A percentile compares a stretch with the other conserved stretches of the same genome.
phyloP scores from a whole-genome alignment of 768 basidiomycete species.

The Pholiota microspora region DNA sequence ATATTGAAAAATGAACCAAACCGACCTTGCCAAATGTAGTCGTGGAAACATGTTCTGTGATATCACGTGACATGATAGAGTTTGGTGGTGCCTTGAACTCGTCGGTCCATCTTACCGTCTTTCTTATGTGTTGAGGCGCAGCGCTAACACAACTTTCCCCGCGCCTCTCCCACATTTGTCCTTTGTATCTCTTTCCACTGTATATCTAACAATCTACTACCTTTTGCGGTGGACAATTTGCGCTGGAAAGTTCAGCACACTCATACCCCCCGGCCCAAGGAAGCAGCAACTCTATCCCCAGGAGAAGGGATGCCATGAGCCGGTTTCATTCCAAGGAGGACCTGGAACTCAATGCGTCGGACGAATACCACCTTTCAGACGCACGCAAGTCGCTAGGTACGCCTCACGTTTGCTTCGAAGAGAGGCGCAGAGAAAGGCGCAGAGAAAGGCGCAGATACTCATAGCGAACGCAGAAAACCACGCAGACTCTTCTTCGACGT shows the following conservation, averaged over 20 bases:
- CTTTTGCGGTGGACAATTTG: too few species aligned
- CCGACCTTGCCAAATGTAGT: too few species aligned
- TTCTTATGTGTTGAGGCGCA: slow-evolving; percentile 14
- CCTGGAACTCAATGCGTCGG: slow-evolving; percentile 5
- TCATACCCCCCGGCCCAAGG: slow-evolving; percentile 22
- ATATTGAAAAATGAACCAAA: too few species aligned
- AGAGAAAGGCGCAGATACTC: slow-evolving; percentile 1
- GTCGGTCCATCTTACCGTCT: slow-evolving; percentile 18
- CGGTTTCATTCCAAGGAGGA: slow-evolving; percentile 28
- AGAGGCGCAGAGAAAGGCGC: background rate
- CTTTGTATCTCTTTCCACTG: background rate
- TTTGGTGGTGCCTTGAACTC: slow-evolving; percentile 12
- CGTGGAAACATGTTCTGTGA: background rate
- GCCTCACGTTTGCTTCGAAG: background rate
- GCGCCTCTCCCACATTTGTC: slow-evolving; percentile 9
- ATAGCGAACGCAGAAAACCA: slow-evolving; percentile 19
- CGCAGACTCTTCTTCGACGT: slow-evolving; percentile 25
- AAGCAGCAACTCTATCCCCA: slow-evolving; percentile 18
- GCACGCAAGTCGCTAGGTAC: slow-evolving; percentile 33
- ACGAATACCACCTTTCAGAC: slow-evolving; percentile 23
- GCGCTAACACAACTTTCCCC: slow-evolving; percentile 12
- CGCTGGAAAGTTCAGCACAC: slow-evolving; percentile 27
- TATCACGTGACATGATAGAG: background rate
- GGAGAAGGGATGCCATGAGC: slow-evolving; percentile 36
- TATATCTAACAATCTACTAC: background rate